A percentile compares a stretch with the other conserved stretches of the same genome.
These are phyloP conservation scores for Psilocybe subaeruginosa DNA, from an alignment of 768 basidiomycete species.

Conservation along the genomic window DNA sequence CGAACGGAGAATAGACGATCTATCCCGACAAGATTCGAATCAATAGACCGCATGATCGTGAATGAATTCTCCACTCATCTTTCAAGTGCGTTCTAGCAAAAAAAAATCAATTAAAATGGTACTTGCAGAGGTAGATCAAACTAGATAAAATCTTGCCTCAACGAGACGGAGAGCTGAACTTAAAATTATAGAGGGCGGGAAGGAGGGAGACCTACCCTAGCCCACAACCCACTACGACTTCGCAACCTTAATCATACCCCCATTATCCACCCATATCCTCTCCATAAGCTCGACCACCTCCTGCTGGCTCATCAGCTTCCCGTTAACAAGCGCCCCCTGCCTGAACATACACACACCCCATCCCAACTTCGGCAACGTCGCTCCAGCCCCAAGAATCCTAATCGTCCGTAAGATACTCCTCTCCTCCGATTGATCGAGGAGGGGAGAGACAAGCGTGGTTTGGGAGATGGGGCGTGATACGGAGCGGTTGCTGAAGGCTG, in stretches of 20 bases:
- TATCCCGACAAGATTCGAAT: too few relatives aligned
- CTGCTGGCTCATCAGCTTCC: background rate
- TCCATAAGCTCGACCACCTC: constrained; percentile 8
- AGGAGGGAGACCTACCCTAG: too few relatives aligned
- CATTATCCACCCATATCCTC: constrained; percentile 8
- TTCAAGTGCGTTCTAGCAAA: too few relatives aligned
- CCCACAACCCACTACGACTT: background rate
- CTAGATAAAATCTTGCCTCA: too few relatives aligned
- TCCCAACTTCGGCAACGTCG: background rate
- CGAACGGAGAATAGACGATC: too few relatives aligned
- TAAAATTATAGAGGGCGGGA: too few relatives aligned
- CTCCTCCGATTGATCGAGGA: background rate
- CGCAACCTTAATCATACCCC: constrained; percentile 1
- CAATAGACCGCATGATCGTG: too few relatives aligned
- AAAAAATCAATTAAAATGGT: too few relatives aligned
- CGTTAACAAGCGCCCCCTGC: constrained; percentile 8
- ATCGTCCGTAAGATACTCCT: background rate
- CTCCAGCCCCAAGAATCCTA: background rate
- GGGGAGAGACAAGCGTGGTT: constrained; percentile 1
- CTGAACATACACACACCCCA: constrained; percentile 8
- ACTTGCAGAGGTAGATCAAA: too few relatives aligned
- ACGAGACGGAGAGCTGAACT: too few relatives aligned
- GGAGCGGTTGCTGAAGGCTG: background rate
- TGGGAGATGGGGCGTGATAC: background rate
- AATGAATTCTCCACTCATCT: too few relatives aligned